Conservation (phyloP, 2,329 filamentous ascomycete species). For the Xylariaceae sp. region DNA sequence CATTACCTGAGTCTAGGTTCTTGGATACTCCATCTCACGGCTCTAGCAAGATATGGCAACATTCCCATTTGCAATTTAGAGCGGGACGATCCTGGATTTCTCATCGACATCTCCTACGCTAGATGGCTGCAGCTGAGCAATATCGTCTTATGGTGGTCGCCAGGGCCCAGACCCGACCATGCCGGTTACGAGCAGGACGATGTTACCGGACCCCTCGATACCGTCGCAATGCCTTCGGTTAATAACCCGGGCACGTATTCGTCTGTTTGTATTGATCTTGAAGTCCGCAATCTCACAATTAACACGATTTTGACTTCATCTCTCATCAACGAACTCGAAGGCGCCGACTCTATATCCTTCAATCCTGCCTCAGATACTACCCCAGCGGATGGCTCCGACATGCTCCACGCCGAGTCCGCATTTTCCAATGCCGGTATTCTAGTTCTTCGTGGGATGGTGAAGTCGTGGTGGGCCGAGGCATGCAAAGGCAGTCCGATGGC, state of each 20-base stretch:
- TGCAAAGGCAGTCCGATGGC: constrained; percentile 89
- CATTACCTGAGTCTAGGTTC: constrained; percentile 90
- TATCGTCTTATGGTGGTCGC: constrained; percentile 96
- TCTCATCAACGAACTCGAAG: constrained; percentile 92
- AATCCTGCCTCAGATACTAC: constrained; percentile 66
- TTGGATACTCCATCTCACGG: constrained; percentile 84
- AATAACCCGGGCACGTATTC: constrained; percentile 93
- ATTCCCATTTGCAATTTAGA: constrained; percentile 94
- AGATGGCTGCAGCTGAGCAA: constrained; percentile 83
- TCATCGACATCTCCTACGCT: constrained; percentile 95
- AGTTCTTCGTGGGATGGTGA: constrained; percentile 96
- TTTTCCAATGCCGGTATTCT: constrained; percentile 89
- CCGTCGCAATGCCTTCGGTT: constrained; percentile 83
- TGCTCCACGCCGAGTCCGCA: constrained; percentile 77
- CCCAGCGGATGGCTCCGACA: constrained; percentile 56
- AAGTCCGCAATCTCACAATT: constrained; percentile 89
- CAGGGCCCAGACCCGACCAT: constrained; percentile 81
- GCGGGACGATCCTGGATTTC: constrained; percentile 83
- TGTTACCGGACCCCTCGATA: constrained; percentile 74
- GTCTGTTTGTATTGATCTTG: constrained; percentile 92
- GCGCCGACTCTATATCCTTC: constrained; percentile 78
- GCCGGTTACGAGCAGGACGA: constrained; percentile 94
- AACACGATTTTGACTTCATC: constrained; percentile 97
- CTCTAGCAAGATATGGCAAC: constrained; percentile 86
- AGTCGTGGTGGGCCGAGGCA: constrained; percentile 95